Conservation (phyloP, 2,329 filamentous ascomycete species). For the Fusarium albosuccineum region DNA sequence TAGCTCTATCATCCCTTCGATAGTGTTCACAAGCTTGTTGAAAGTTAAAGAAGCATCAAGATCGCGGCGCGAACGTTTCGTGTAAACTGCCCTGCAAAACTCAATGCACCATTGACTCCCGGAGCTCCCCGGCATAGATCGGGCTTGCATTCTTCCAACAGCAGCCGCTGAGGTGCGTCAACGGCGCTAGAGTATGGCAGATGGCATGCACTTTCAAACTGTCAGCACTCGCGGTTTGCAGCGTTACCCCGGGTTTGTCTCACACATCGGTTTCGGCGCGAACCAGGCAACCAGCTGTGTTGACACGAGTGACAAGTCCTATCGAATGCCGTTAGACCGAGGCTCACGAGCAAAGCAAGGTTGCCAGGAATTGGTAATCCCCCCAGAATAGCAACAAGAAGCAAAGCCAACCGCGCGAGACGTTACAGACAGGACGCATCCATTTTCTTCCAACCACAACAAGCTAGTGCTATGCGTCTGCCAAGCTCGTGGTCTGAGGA, state of each 20-base stretch:
- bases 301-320: conserved; percentile 15
- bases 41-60: conserved; percentile 2
- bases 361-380: conserved; percentile 6
- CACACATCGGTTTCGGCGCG: conserved; percentile 21
- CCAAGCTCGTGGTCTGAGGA: conserved; percentile 29
- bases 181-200: conserved; percentile 6
- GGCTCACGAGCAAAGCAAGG: conserved; percentile 6
- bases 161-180: conserved; percentile 6
- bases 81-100: background rate
- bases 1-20: background rate
- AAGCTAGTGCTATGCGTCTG: too few species aligned
- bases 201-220: conserved; percentile 6
- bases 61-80: conserved; percentile 1
- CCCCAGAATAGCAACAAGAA: conserved; percentile 10
- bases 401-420: conserved; percentile 2
- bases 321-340: conserved; percentile 30
- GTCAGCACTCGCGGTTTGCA: conserved; percentile 11
- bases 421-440: background rate
- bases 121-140: background rate
- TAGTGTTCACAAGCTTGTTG: conserved; percentile 8
- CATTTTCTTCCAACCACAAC: too few species aligned
- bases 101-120: background rate
- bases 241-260: conserved; percentile 35
- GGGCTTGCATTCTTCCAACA: conserved; percentile 30
- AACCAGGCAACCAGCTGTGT: conserved; percentile 8